Evolutionary conservation across 176 grass and related monocot species (phyloP), one percentile per base, ranked within the genome.

Genomic region (Raddia guianensis): DNA sequence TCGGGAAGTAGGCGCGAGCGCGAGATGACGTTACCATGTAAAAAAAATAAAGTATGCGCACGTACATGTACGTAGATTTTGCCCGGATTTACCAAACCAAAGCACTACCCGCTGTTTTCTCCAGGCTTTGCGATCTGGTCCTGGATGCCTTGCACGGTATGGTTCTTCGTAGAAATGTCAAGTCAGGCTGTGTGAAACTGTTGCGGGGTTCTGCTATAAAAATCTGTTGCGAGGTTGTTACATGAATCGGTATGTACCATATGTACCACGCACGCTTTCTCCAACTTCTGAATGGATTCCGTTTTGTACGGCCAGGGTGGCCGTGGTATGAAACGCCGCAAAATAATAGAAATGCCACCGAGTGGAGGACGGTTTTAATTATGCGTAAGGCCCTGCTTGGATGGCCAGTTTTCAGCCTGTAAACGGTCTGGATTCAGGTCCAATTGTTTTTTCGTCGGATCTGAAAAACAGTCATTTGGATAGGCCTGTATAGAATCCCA

Each of bases 21-120:
- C 37, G 37, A 40, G 37, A 2, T 40, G 60, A 66, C 14, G 19
- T 55, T 37, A 54, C 49, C 21, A 32, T 9, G 83, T 20, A 65
- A 70, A 40, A 27, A 27, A 60, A 53, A 50, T 15, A 72, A 34
- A 63, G 64, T 66, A 5, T 0, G 0, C 2, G 15, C 42, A 21
- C 49, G 6, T 13, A 49, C 27, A 27, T 27, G 37, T 40, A 27
- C 6, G 50, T 32, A 47, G 49, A 72, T 49, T 52, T 19, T 19
- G 35, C 34, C 3, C 49, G 7, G 76, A 40, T 67, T 74, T 66
- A 74, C 68, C 42, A 74, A 68, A 74, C 84, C 84, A 12, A 9
- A 62, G 33, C 85, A 63, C 78, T 15, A 0, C 63, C 19, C 11
- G 52, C 54, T 53, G 77, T 86, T 70, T 47, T 66, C 78, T 40